Base-by-base conservation (phyloP, 2,329 filamentous ascomycete genomes). In the Paradendryphiella salina region DNA sequence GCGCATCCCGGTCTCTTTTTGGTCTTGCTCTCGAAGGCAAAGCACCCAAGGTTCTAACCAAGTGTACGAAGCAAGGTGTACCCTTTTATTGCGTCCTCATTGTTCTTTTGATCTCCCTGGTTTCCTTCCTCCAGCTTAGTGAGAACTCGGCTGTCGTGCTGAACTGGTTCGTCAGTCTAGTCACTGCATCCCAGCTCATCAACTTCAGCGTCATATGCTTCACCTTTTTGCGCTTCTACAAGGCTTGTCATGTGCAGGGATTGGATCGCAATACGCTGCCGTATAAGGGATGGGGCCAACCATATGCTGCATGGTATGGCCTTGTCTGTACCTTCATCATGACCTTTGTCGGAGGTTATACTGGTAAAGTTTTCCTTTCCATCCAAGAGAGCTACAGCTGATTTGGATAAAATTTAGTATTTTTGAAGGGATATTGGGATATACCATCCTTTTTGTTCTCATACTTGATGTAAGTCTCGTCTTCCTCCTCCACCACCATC, bases 81-180 rank as follows among this genome's bases (percentile, higher is more conserved):
- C 90, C 90, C 0, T 79, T 90, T 50, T 89, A 88, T 72, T 89
- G 85, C 63, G 88, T 93, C 17, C 63, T 72, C 1, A 69, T 85
- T 21, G 88, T 90, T 0, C 77, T 90, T 5, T 69, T 82, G 3
- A 83, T 94, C 56, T 82, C 86, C 1, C 76, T 90, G 1, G 77
- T 95, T 4, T 83, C 86, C 1, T 94, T 91, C 72, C 76, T 93
- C 9, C 87, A 93, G 71, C 79, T 93, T 11, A 85, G 83, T n/a
- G 79, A 83, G 54, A 80, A 81, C 52, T 81, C 85, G 0, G 82
- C 87, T 2, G 82, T 86, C 11, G 89, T 92, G 1, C 76, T 92
- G 54, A 79, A 80, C 50, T 91, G 88, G 88, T 86, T 91, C 60
- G 84, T 90, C 18, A 87, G 82, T 46, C 72, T 89, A 66, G 81